These are phyloP conservation scores for Fusarium graminum DNA, from an alignment of 2,329 filamentous ascomycete genomes.

Conservation along the genomic window DNA sequence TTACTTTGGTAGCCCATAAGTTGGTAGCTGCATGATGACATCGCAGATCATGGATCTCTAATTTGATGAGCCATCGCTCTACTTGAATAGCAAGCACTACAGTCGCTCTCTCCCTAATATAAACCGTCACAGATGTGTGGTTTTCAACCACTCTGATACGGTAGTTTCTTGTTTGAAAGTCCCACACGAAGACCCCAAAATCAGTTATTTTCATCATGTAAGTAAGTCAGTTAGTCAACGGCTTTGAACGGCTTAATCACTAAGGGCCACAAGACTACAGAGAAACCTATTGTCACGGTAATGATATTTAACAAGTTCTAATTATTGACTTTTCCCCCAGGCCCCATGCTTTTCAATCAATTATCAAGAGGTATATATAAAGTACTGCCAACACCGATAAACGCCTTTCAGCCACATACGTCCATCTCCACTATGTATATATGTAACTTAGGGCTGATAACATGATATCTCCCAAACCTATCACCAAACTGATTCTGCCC, in stretches of 20 bases:
- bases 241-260: constrained; percentile 17
- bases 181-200: not conserved
- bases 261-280: not conserved
- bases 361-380: not conserved
- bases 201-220: not conserved
- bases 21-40: constrained; percentile 1
- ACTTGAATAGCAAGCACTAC: not conserved
- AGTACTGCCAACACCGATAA: not conserved
- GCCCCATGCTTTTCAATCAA: not conserved
- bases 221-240: not conserved
- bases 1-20: not conserved
- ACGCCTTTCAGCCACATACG: not conserved
- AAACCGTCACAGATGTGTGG: not conserved
- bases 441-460: not conserved
- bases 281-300: not conserved
- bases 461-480: not conserved
- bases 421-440: not conserved
- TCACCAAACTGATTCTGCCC: not conserved
- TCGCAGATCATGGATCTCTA: not conserved
- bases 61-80: not conserved
- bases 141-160: not conserved
- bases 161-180: not conserved
- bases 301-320: not conserved
- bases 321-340: not conserved
- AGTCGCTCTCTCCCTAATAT: not conserved